phyloP scores from a whole-genome alignment of 148 eudicot genomes.

The Selenicereus undatus region DNA sequence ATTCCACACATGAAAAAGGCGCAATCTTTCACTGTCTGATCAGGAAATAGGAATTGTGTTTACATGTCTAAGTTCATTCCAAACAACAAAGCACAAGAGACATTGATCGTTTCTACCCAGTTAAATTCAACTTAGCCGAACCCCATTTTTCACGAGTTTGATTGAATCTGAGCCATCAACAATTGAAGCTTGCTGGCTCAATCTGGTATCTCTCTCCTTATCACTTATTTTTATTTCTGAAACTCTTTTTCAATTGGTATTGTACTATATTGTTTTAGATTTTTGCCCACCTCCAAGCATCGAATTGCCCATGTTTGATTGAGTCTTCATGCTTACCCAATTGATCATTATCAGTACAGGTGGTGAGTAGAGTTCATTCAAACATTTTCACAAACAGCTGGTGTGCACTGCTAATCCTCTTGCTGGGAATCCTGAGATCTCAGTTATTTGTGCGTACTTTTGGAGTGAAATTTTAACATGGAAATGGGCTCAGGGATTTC shows the following conservation, averaged over 20 bases:
- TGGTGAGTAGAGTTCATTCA: background rate
- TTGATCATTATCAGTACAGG: background rate
- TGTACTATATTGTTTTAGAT: background rate
- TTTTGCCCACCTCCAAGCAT: background rate
- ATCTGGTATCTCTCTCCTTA: background rate
- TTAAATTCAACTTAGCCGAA: background rate
- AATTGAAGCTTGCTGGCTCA: background rate
- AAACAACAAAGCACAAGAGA: no score
- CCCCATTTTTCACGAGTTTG: background rate
- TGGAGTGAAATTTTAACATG: background rate
- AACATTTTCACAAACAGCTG: constrained; percentile 7
- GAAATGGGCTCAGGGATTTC: background rate
- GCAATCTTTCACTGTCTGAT: no score
- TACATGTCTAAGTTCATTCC: no score
- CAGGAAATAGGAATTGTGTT: no score
- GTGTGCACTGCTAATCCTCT: background rate
- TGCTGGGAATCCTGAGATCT: background rate
- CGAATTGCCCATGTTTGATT: background rate
- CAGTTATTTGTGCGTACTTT: background rate
- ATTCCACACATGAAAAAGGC: no score
- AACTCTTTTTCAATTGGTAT: background rate
- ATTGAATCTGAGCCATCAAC: background rate
- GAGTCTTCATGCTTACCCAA: background rate
- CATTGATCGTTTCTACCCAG: no score
- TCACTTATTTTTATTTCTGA: background rate